Evolutionary conservation across 2,329 filamentous ascomycete genomes (phyloP), one percentile per base, ranked within the genome.

Genomic region (Cladosporium sp.): DNA sequence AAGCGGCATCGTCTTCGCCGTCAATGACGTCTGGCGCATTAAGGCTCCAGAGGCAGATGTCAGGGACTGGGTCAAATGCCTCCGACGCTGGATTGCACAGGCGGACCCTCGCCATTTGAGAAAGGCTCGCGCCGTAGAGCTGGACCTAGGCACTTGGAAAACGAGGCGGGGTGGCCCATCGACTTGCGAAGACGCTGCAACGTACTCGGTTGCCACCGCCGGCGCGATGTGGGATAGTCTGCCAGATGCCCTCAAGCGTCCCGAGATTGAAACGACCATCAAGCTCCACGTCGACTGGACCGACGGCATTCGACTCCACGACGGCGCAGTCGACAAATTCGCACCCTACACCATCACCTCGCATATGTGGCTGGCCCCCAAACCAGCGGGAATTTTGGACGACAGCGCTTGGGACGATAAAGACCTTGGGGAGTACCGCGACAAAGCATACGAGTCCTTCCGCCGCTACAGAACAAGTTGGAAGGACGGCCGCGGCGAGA

Each of bases 1-100:
- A 7, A 18, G 16, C 29, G 27, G 16, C 27, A 16, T 33, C 7
- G 36, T 48, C 12, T 48, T 35, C 36, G 27, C 38, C 11, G n/a
- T 40, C 36, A 48, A 48, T 27, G 13, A 32, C 9, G 13, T 27
- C 8, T 48, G 45, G 45, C 30, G 13, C 19, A 40, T 48, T 18
- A 16, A 11, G 6, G 11, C 20, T 1, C 13, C 13, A n/a, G 25
- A 47, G 12, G 45, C 38, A 6, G 13, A 48, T 27, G 32, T 16
- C 18, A 25, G 16, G 16, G 36, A 27, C 1, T 40, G 45, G 36
- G 45, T 27, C 36, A 25, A 48, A 27, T 36, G 45, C 18, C 2
- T 33, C 3, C 45, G 19, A 19, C 2, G 22, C 13, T 48, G 45
- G 45, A n/a, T 20, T 7, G n/a, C 9, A 1, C 13, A 7, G 2